phyloP scores from a whole-genome alignment of 352 stramenopile species.

The Phytopythium cucurbitacearum region DNA sequence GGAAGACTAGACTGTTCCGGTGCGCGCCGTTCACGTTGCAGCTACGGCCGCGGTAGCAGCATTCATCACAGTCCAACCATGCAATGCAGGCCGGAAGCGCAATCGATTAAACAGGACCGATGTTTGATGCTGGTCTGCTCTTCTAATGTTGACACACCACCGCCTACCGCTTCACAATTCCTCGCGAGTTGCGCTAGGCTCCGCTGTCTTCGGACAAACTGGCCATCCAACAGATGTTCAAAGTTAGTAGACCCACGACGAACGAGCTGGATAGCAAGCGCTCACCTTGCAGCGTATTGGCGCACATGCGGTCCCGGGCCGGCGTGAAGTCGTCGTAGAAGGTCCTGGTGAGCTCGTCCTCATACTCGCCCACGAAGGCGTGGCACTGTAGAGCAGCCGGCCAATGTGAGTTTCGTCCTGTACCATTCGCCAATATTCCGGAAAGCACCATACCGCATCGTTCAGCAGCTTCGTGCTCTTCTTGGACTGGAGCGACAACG shows the following conservation, averaged over 20 bases:
- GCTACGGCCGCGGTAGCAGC: slow-evolving; percentile 1
- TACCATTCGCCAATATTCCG: background rate
- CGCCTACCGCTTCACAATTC: no score
- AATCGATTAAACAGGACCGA: no score
- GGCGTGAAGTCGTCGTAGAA: slow-evolving; percentile 82
- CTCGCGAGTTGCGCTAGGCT: no score
- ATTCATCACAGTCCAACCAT: background rate
- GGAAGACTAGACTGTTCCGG: slow-evolving; percentile 34
- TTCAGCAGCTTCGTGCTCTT: slow-evolving; percentile 59
- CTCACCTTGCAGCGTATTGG: slow-evolving; percentile 37
- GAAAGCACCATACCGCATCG: slow-evolving; percentile 32
- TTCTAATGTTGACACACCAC: no score
- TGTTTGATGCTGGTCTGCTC: no score
- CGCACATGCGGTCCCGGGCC: slow-evolving; percentile 58
- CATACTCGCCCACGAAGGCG: slow-evolving; percentile 75
- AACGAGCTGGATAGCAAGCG: no score
- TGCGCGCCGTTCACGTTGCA: background rate
- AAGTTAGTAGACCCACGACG: no score
- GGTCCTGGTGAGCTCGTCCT: slow-evolving; percentile 67
- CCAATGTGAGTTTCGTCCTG: background rate
- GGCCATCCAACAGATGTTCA: no score
- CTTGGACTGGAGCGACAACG: slow-evolving; percentile 28
- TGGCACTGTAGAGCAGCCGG: slow-evolving; percentile 35
- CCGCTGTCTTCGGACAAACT: no score
- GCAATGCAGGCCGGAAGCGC: background rate